Evolutionary conservation across 2,329 filamentous ascomycete genomes (phyloP).

Genomic region (Thielaviopsis ethacetica): DNA sequence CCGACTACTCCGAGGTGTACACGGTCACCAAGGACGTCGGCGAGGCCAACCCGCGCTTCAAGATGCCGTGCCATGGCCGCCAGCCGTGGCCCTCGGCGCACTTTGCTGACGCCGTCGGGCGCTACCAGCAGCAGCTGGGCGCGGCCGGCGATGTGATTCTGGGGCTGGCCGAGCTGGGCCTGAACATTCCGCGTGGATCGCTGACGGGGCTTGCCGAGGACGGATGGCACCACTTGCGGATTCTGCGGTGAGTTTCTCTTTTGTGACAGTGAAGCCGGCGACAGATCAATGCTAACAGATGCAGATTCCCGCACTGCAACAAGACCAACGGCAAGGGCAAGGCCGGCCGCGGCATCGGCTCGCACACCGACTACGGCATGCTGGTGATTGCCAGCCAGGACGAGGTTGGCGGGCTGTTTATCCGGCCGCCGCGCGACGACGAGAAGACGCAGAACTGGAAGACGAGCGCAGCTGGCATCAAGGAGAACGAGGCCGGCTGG

Average conservation of each 20-base stretch:
- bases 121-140: conserved; percentile 26
- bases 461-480: conserved; percentile 25
- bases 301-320: conserved; percentile 20
- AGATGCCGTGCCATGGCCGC: conserved; percentile 33
- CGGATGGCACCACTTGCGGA: conserved; percentile 34
- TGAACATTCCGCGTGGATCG: conserved; percentile 24
- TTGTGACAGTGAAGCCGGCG: background rate
- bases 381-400: conserved; percentile 33
- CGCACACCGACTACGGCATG: conserved; percentile 35
- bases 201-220: conserved; percentile 27
- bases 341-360: conserved; percentile 32
- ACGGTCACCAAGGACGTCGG: conserved; percentile 33
- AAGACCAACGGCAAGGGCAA: conserved; percentile 31
- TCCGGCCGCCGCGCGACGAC: conserved; percentile 25
- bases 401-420: conserved; percentile 32
- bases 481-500: conserved; percentile 29
- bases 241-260: conserved; percentile 23
- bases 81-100: conserved; percentile 29
- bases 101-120: conserved; percentile 24
- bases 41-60: conserved; percentile 23
- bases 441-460: conserved; percentile 30
- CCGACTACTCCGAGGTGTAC: conserved; percentile 36
- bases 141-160: conserved; percentile 28
- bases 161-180: conserved; percentile 27
- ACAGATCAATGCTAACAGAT: no score